Base-by-base conservation (phyloP, 2,329 filamentous ascomycete genomes). In the Dactylonectria estremocensis region DNA sequence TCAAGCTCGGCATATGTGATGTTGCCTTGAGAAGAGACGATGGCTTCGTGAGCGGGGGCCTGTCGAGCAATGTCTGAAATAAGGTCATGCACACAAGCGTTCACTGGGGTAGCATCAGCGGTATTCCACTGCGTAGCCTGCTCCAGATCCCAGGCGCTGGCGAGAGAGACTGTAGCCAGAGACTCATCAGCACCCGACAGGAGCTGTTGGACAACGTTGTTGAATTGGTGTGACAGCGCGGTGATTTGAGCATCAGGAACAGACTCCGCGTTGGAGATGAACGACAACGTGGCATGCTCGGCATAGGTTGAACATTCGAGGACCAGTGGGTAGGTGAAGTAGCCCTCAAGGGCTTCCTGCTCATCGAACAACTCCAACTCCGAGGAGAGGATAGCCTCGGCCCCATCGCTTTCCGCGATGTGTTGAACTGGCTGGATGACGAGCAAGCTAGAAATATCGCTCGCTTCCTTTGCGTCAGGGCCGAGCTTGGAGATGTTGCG, bases 11-110 rank as follows among this genome's bases (percentile, higher is more conserved):
- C 4, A 37, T 74, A 79, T 0, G 73, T 77, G n/a, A 77, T 60
- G 1, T 68, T 35, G 2, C 72, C 74, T 49, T 79, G 75, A 73
- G 77, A 78, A 2, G 76, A 64, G 13, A 53, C 62, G 11, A 59
- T 33, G 9, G 56, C 56, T 11, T 59, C 56, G 1, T 59, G 63
- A 2, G 56, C 35, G 0, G 75, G 75, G 5, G 69, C 64, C 1
- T 56, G 13, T 1, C 28, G 50, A 1, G 57, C 71, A 13, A 58
- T 28, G 18, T 49, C 48, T 11, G 66, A 56, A 9, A 78, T 67
- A 0, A 77, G 18, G 1, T 68, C 46, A 20, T 78, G 77, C 1
- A 77, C 61, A 18, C 62, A 67, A 2, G 28, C 18, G 3, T 65
- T 31, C 1, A 35, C 45, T 1, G 56, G 56, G n/a, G 49, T 50